Evolutionary conservation across 139 green algal species (phyloP).

Genomic region (Coelastrella sp.): DNA sequence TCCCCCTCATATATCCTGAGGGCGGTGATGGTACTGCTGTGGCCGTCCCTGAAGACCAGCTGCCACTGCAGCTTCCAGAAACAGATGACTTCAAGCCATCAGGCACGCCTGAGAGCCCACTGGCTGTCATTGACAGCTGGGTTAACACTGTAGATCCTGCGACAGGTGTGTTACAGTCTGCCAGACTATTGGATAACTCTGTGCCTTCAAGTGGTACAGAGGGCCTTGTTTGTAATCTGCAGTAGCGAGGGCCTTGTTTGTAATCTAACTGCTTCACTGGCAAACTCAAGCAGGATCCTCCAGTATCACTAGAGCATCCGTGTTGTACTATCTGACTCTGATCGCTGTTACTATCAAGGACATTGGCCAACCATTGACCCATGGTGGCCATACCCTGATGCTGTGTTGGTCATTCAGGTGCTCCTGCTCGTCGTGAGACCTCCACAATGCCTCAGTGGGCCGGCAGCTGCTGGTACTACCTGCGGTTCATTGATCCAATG

Average conservation of each 20-base stretch:
- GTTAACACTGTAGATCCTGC: constrained; percentile 69
- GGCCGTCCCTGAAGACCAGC: constrained; percentile 79
- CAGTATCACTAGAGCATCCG: no score
- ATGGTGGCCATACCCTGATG: no score
- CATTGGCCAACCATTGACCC: no score
- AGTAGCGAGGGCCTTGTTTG: no score
- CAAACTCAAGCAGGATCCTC: no score
- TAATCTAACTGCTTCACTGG: no score
- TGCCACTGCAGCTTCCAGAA: constrained; percentile 91
- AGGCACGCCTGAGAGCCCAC: constrained; percentile 83
- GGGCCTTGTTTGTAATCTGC: no score
- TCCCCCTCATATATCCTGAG: constrained; percentile 85
- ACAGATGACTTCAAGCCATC: constrained; percentile 92
- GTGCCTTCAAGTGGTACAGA: no score
- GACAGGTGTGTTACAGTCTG: constrained; percentile 57
- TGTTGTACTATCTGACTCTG: no score
- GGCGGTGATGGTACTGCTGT: constrained; percentile 57
- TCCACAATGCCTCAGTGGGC: constrained; percentile 99
- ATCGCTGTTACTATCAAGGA: no score
- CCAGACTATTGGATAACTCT: no score
- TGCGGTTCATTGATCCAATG: constrained; percentile 94
- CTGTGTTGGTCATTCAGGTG: constrained; percentile 39
- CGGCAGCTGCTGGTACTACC: constrained; percentile 97
- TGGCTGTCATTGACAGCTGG: constrained; percentile 88
- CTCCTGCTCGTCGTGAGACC: constrained; percentile 84